phyloP scores from a whole-genome alignment of 306 rosid genomes.

The Trifolium pratense region DNA sequence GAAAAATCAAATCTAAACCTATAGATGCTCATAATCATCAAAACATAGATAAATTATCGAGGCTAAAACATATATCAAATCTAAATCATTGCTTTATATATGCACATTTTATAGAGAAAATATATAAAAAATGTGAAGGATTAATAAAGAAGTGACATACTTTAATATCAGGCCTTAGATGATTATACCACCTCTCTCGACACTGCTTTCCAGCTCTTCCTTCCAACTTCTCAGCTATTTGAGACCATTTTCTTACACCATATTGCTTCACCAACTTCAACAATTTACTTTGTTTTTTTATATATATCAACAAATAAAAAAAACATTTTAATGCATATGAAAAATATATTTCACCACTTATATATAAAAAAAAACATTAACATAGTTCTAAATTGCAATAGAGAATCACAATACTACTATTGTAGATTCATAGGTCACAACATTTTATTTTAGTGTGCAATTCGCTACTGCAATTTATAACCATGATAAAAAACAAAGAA shows the following conservation, averaged over 20 bases:
- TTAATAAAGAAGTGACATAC: conserved; percentile 38
- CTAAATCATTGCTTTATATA: background rate
- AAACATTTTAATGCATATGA: background rate
- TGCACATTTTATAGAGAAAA: background rate
- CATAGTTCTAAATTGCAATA: too few relatives aligned
- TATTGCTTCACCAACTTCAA: conserved; percentile 72
- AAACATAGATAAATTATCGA: background rate
- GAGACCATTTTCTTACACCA: conserved; percentile 89
- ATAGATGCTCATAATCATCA: conserved; percentile 1
- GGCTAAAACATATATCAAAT: background rate
- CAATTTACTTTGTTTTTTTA: conserved; percentile 53
- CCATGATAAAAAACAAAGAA: too few relatives aligned
- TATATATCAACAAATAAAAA: background rate
- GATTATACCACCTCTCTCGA: conserved; percentile 96
- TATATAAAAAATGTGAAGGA: background rate
- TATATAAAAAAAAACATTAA: too few relatives aligned
- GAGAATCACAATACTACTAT: too few relatives aligned
- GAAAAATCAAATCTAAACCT: conserved; percentile 2
- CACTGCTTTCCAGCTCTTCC: conserved; percentile 95
- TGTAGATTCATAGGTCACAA: too few relatives aligned
- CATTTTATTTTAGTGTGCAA: too few relatives aligned
- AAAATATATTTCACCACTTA: too few relatives aligned
- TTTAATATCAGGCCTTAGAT: conserved; percentile 90
- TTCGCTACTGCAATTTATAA: too few relatives aligned
- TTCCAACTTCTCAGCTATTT: conserved; percentile 70